Conservation (phyloP, 108 stramenopile species). For the Conticribra weissflogii region DNA sequence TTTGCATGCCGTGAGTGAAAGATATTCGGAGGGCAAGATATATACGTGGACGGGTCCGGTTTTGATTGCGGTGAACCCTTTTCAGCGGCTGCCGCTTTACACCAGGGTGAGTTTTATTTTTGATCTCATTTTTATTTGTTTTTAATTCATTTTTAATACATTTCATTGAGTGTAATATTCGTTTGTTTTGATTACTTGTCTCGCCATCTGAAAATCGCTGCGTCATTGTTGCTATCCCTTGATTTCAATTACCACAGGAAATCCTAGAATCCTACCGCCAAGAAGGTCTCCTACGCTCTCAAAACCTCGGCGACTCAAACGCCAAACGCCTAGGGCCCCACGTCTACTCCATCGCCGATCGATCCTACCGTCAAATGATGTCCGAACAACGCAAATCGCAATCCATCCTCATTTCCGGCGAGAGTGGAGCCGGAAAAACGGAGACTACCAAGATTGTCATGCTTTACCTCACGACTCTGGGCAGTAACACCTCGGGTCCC, state of each 20-base stretch:
- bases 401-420: conserved; percentile 93
- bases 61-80: conserved; percentile 99
- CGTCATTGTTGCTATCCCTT: no score
- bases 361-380: conserved; percentile 93
- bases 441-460: conserved; percentile 97
- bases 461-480: conserved; percentile 89
- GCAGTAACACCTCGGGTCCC: conserved; percentile 54
- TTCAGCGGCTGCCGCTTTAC: conserved; percentile 93
- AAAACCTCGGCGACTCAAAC: conserved; percentile 64
- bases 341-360: conserved; percentile 90
- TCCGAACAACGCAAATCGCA: conserved; percentile 79
- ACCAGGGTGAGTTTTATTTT: conserved; percentile 77
- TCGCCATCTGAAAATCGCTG: no score
- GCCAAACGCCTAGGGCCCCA: conserved; percentile 85
- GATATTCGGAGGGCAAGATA: conserved; percentile 92
- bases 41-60: conserved; percentile 99
- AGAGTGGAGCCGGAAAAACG: conserved; percentile 95
- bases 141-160: neutral
- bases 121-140: conserved; percentile 6
- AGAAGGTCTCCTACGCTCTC: conserved; percentile 80
- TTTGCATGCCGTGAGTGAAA: conserved; percentile 87
- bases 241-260: conserved; percentile 50
- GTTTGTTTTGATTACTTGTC: no score
- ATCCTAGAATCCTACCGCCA: conserved; percentile 87
- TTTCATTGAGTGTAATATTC: no score